Evolutionary conservation across 352 stramenopile species (phyloP).

Genomic region (Phytophthora fragariaefolia): DNA sequence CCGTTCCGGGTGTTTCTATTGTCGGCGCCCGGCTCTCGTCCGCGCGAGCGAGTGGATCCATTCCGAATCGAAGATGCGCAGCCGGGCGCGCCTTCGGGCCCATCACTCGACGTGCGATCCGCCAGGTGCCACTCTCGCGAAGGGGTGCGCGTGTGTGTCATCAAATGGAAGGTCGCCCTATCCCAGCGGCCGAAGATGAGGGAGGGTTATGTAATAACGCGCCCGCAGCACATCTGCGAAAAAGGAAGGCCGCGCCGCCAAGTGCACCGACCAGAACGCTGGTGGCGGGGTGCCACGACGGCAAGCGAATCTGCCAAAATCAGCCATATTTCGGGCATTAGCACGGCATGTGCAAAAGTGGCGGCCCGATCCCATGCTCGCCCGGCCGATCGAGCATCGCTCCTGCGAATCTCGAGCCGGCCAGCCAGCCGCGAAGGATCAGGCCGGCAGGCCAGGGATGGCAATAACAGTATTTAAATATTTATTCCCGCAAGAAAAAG

Average conservation of each 20-base stretch:
- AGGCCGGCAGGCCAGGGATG: no score
- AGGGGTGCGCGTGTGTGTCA: slow-evolving; percentile 15
- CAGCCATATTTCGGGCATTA: neutral
- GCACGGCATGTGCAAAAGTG: no score
- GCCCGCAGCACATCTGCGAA: slow-evolving; percentile 11
- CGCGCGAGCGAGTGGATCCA: slow-evolving; percentile 12
- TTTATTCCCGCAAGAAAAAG: no score
- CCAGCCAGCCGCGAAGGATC: no score
- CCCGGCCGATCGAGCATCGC: slow-evolving; percentile 2
- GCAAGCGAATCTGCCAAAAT: neutral
- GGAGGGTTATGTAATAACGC: no score
- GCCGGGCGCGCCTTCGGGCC: slow-evolving; percentile 8
- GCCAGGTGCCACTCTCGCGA: slow-evolving; percentile 9
- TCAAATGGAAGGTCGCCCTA: slow-evolving; percentile 19
- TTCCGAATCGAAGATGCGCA: slow-evolving; percentile 25
- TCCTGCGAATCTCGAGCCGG: neutral
- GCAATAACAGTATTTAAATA: no score
- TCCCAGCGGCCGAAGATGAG: slow-evolving; percentile 7
- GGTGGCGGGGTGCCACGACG: no score
- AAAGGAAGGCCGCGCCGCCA: slow-evolving; percentile 1
- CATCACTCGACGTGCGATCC: slow-evolving; percentile 14
- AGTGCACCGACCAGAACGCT: slow-evolving; percentile 7
- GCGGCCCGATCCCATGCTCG: neutral
- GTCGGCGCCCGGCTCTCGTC: slow-evolving; percentile 34
- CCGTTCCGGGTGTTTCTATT: slow-evolving; percentile 25